Percentiles rank a stretch among this genome's conserved stretches.
These are phyloP conservation scores for Fusarium sambucinum DNA, from an alignment of 2,329 filamentous ascomycete genomes.

Conservation along the genomic window DNA sequence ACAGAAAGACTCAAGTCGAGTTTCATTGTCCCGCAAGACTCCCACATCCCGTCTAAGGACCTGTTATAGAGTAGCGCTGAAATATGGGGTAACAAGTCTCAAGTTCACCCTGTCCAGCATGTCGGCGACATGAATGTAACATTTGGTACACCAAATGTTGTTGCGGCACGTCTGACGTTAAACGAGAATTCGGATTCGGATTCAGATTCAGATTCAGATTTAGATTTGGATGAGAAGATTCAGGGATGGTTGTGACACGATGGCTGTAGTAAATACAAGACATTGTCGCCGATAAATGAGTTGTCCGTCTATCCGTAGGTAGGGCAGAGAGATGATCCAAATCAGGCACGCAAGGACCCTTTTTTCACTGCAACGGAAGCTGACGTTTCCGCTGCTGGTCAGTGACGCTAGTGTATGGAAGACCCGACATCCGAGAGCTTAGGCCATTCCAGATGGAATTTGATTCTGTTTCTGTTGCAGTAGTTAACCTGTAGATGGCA, in stretches of 20 bases:
- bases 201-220: background rate
- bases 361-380: slow-evolving; percentile 30
- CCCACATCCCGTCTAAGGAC: background rate
- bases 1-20: background rate
- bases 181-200: slow-evolving; percentile 4
- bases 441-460: slow-evolving; percentile 14
- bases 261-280: background rate
- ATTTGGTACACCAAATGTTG: slow-evolving; percentile 18
- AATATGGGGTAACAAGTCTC: slow-evolving; percentile 5
- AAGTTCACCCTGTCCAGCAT: slow-evolving; percentile 12
- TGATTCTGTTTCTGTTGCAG: background rate
- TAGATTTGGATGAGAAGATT: no score
- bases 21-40: background rate
- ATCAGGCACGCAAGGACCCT: slow-evolving; percentile 6
- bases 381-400: slow-evolving; percentile 40
- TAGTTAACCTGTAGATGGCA: background rate
- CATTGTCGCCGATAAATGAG: background rate
- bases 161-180: slow-evolving; percentile 19
- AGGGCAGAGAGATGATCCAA: slow-evolving; percentile 18
- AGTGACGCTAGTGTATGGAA: slow-evolving; percentile 45
- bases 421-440: slow-evolving; percentile 43
- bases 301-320: slow-evolving; percentile 12
- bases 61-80: background rate
- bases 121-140: slow-evolving; percentile 20
- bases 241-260: slow-evolving; percentile 14